Base-by-base conservation (phyloP, 192 early-diverging fungal genomes). In the Coemansia pectinata region DNA sequence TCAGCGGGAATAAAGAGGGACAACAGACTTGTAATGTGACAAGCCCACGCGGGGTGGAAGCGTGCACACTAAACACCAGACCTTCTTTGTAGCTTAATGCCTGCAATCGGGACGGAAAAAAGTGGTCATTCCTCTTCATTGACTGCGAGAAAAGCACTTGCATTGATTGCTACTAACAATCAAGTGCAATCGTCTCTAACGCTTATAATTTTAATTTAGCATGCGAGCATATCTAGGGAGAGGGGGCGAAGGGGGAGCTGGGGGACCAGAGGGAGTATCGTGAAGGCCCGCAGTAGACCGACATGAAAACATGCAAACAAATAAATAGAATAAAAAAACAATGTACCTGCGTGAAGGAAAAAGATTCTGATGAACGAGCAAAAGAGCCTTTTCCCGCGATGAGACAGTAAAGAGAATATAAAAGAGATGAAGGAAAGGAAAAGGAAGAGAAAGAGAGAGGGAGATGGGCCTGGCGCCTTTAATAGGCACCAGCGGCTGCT, bases 381-480 rank as follows among this genome's bases (percentile, higher is more conserved):
- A 48, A 21, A n/a, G 19, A 48, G 47, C 47, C 47, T 21, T 12
- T 31, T 33, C 11, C 17, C 29, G 29, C 14, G 29, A 58, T n/a
- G 23, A 11, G 47, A 76, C 34, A 31, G 57, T 47, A 60, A 31
- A 44, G 11, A 67, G 21, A 65, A 70, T 50, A 64, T 31, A 62
- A 63, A 64, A 61, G 25, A 31, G 44, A 39, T 8, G 62, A 70
- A 50, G 50, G 39, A 65, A 42, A 67, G 2, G 60, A 33, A 29
- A 53, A 50, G 15, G 36, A n/a, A 50, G 15, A 44, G 57, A 59
- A 27, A 44, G 42, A 63, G 65, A 62, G 48, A 53, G 40, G 48
- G 71, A 71, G 47, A 64, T 21, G 23, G 61, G 58, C 48, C 63
- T 42, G 62, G 66, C 69, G 38, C 73, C 44, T 62, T 85, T 65